These are phyloP conservation scores for Quercus tomentella DNA, from an alignment of 331 rosid species.

Conservation along the genomic window DNA sequence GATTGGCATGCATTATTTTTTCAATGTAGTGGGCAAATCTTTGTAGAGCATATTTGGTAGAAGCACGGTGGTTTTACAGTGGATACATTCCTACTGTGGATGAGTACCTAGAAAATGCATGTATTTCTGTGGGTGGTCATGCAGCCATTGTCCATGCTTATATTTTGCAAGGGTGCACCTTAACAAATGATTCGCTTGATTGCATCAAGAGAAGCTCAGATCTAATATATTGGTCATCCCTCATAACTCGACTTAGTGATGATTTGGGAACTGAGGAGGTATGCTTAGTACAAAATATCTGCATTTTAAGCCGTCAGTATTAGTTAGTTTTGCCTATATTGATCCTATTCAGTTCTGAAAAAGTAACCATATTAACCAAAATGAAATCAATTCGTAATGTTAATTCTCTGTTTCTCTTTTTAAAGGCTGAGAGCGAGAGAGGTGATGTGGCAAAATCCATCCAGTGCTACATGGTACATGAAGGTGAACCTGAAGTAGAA, in stretches of 20 bases:
- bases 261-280: constrained; percentile 39
- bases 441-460: constrained; percentile 33
- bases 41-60: constrained; percentile 23
- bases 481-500: constrained; percentile 21
- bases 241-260: constrained; percentile 17
- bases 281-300: not conserved
- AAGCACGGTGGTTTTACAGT: constrained; percentile 25
- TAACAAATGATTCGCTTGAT: constrained; percentile 9
- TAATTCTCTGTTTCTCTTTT: not conserved
- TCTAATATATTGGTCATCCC: constrained; percentile 21
- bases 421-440: constrained; percentile 32
- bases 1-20: not conserved
- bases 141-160: constrained; percentile 26
- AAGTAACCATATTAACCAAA: no score
- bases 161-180: not conserved
- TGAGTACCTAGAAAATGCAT: constrained; percentile 27
- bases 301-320: not conserved
- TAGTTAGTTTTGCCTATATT: no score
- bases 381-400: no score
- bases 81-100: constrained; percentile 14
- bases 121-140: constrained; percentile 23
- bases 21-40: constrained; percentile 31
- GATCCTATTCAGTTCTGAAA: no score
- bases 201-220: constrained; percentile 1
- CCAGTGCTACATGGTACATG: constrained; percentile 22